Base-by-base conservation (phyloP, 306 rosid species). In the Herpetospermum pedunculosum region DNA sequence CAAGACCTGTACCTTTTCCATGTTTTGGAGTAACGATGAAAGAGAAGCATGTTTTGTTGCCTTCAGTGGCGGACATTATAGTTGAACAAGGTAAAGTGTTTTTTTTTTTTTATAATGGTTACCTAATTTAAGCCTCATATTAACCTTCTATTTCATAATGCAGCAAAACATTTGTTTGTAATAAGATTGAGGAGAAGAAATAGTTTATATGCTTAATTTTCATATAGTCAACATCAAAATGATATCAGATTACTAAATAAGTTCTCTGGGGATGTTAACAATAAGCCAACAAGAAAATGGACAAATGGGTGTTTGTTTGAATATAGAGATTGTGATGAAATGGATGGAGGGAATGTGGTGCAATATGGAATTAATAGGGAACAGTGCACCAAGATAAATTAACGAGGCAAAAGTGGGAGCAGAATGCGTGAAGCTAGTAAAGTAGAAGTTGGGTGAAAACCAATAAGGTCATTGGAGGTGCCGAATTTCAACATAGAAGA, bases 21-120 rank as follows among this genome's bases (percentile, higher is more conserved):
- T 88, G 92, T 79, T 94, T 91, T 49, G 98, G 98, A 28, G 96
- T 80, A 41, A 78, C 89, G 76, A 81, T 88, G 78, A 94, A 91
- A 70, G 94, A 93, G 92, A 94, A 94, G 92, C 92, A 94, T 83
- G 91, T 94, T 79, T 77, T 94, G 55, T 78, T 94, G 81, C 87
- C 86, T 72, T 87, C 83, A 23, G 98, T 93, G 62, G 83, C 97
- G 4, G 98, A 91, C 85, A 76, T 94, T n/a, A 88, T 89, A 38
- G 79, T 94, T 74, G 97, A 94, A 80, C 98, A 94, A 88, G 98
- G 98, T 94, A 63, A 58, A 18, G 65, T 37, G 48, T 48, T 48
- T 0, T 7, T n/a, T 72, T 73, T 25, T 72, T 21, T 80, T 73
- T 15, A 25, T 35, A 34, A 19, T 52, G 58, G 64, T 38, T 44